Percentiles rank a stretch among this genome's conserved stretches.
These are phyloP conservation scores for Gloeostereum incarnatum DNA, from an alignment of 768 basidiomycete species.

Conservation along the genomic window DNA sequence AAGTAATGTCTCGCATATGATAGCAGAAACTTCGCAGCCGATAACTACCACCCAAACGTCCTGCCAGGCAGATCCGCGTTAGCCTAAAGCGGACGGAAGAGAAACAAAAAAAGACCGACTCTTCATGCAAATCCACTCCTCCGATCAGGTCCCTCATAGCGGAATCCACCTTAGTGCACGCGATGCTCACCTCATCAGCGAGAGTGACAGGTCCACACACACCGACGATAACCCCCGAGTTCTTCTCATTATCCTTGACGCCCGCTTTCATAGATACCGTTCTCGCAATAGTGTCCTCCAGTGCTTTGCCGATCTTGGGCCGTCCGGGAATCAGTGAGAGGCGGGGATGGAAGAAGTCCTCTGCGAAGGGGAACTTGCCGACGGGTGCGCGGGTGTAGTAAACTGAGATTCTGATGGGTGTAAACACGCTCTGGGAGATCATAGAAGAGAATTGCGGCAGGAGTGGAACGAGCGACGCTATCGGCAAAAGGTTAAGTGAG, in stretches of 20 bases:
- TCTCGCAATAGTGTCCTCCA: slow-evolving; percentile 22
- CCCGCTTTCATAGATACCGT: slow-evolving; percentile 21
- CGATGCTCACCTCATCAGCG: slow-evolving; percentile 22
- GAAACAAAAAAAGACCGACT: slow-evolving; percentile 10
- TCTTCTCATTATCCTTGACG: slow-evolving; percentile 13
- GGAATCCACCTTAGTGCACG: slow-evolving; percentile 22
- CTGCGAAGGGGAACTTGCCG: slow-evolving; percentile 18
- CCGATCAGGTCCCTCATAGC: slow-evolving; percentile 24
- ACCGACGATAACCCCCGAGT: slow-evolving; percentile 28
- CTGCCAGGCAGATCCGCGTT: neutral
- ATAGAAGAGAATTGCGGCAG: slow-evolving; percentile 25
- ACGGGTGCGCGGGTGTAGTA: slow-evolving; percentile 29
- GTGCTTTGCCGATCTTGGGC: slow-evolving; percentile 26
- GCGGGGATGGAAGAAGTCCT: slow-evolving; percentile 21
- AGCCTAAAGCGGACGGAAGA: neutral
- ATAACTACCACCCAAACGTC: neutral
- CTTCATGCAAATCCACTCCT: slow-evolving; percentile 31
- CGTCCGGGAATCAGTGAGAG: slow-evolving; percentile 29
- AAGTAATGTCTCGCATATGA: too few species aligned
- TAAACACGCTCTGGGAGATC: slow-evolving; percentile 15
- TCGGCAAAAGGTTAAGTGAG: neutral
- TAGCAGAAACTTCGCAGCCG: too few species aligned
- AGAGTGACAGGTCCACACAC: slow-evolving; percentile 34
- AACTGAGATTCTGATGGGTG: slow-evolving; percentile 25
- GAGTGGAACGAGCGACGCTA: slow-evolving; percentile 24